Conservation (phyloP, 169 alveolate species). For the Perkinsus olseni region DNA sequence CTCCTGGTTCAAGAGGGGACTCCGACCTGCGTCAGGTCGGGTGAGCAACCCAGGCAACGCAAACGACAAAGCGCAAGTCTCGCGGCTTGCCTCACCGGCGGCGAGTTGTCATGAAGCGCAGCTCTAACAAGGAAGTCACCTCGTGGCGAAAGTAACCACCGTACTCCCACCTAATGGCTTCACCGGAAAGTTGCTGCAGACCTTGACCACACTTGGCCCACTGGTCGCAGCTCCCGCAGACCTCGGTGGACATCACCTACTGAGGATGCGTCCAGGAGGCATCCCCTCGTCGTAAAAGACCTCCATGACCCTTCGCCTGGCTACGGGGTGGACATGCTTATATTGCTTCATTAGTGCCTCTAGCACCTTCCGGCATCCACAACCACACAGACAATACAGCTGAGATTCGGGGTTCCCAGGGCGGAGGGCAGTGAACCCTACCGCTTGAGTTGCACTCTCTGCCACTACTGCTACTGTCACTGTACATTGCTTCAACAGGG, state of each 20-base stretch:
- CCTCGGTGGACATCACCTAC: neutral
- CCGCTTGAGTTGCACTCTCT: neutral
- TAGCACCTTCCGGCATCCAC: neutral
- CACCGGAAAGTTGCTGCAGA: neutral
- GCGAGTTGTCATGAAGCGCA: neutral
- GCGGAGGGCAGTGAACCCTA: neutral
- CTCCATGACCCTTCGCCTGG: neutral
- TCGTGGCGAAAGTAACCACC: neutral
- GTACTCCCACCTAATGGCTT: neutral
- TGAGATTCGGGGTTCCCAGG: neutral
- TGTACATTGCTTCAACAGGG: neutral
- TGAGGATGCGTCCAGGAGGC: no score
- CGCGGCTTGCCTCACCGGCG: neutral
- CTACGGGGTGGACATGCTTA: neutral
- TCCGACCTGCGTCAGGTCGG: neutral
- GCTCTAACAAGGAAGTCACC: neutral
- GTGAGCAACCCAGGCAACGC: neutral
- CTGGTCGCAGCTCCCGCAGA: neutral
- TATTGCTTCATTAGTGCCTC: neutral
- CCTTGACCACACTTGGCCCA: neutral
- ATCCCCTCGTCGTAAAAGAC: no score
- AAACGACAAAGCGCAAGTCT: neutral
- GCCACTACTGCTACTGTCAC: neutral
- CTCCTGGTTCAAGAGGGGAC: neutral
- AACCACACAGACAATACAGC: neutral